Evolutionary conservation across 2,329 filamentous ascomycete genomes (phyloP).

Genomic region (Calonectria pseudoreteaudii): DNA sequence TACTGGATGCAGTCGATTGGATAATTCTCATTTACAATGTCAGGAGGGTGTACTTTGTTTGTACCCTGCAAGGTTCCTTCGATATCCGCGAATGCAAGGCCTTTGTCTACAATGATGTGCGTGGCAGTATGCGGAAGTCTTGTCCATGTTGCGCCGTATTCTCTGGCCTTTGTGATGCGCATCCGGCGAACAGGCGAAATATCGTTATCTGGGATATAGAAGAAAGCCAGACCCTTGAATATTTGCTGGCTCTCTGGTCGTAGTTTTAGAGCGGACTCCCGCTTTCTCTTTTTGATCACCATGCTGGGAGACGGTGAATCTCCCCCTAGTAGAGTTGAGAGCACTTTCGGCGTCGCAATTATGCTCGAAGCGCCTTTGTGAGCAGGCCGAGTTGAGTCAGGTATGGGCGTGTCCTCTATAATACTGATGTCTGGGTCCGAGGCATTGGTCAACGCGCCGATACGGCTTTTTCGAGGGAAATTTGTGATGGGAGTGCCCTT

Average conservation of each 20-base stretch:
- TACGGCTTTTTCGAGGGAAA: slow-evolving; percentile 34
- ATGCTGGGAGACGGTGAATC: slow-evolving; percentile 41
- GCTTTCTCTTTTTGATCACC: slow-evolving; percentile 60
- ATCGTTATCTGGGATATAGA: slow-evolving; percentile 86
- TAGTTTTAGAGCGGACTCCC: slow-evolving; percentile 53
- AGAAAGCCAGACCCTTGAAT: slow-evolving; percentile 72
- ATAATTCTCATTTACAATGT: slow-evolving; percentile 76
- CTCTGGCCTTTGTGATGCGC: slow-evolving; percentile 79
- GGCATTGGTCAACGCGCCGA: slow-evolving; percentile 30
- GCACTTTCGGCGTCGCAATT: slow-evolving; percentile 47
- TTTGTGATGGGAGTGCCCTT: slow-evolving; percentile 46
- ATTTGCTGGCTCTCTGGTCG: slow-evolving; percentile 67
- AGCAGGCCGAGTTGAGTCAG: slow-evolving; percentile 38
- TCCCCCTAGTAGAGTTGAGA: slow-evolving; percentile 26
- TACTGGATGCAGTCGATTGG: slow-evolving; percentile 76
- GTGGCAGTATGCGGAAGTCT: slow-evolving; percentile 71
- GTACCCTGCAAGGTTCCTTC: slow-evolving; percentile 55
- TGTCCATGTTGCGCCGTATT: slow-evolving; percentile 81
- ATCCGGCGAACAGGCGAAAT: slow-evolving; percentile 73
- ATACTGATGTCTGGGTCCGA: slow-evolving; percentile 35
- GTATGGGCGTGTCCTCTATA: slow-evolving; percentile 45
- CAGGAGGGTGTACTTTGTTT: slow-evolving; percentile 41
- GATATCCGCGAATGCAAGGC: slow-evolving; percentile 73
- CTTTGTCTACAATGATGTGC: slow-evolving; percentile 83
- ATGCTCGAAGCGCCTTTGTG: slow-evolving; percentile 39